Evolutionary conservation across 176 grass and related monocot species (phyloP).

Genomic region (Bonia amplexicaulis): DNA sequence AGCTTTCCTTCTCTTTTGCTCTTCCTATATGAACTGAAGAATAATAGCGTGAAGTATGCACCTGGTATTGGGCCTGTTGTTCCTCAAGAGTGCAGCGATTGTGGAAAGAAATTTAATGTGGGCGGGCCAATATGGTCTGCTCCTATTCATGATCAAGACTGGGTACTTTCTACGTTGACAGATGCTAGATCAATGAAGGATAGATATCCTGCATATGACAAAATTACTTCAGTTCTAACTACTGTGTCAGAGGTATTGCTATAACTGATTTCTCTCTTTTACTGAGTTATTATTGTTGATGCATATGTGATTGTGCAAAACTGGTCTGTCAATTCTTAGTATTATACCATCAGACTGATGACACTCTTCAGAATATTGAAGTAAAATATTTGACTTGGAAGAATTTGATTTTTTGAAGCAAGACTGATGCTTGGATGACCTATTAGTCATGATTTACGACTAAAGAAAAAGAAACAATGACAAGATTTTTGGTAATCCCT

Average conservation of each 20-base stretch:
- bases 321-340: background rate
- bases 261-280: slow-evolving; percentile 8
- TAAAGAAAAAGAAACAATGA: slow-evolving; percentile 15
- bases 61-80: slow-evolving; percentile 89
- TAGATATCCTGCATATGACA: slow-evolving; percentile 81
- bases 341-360: background rate
- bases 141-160: slow-evolving; percentile 94
- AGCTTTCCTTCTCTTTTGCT: slow-evolving; percentile 31
- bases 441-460: background rate
- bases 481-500: background rate
- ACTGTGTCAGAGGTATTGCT: slow-evolving; percentile 72
- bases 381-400: background rate
- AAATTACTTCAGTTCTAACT: slow-evolving; percentile 76
- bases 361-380: background rate
- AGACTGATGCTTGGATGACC: background rate
- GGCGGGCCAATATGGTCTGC: slow-evolving; percentile 96
- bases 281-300: background rate
- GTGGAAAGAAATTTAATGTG: slow-evolving; percentile 89
- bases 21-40: slow-evolving; percentile 32
- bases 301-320: background rate
- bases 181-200: slow-evolving; percentile 64
- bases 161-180: slow-evolving; percentile 74
- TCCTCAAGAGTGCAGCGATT: slow-evolving; percentile 81
- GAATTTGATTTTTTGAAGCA: background rate
- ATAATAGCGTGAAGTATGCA: slow-evolving; percentile 78